Conservation (phyloP, 306 rosid species). For the Quercus suber region DNA sequence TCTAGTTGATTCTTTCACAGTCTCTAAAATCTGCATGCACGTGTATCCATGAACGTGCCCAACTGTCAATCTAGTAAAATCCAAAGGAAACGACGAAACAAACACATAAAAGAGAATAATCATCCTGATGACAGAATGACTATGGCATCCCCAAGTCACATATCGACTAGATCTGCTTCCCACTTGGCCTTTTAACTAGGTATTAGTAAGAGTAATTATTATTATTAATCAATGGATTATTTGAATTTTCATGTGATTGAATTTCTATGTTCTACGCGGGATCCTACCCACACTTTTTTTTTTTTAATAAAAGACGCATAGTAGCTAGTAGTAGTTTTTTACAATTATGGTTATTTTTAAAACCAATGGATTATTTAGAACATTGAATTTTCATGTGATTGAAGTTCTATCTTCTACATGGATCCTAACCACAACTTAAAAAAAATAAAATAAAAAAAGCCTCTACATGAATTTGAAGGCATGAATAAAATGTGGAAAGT, state of each 20-base stretch:
- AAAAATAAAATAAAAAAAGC: neutral
- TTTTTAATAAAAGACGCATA: neutral
- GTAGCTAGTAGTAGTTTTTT: neutral
- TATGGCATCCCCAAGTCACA: slow-evolving; percentile 14
- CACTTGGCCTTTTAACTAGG: slow-evolving; percentile 17
- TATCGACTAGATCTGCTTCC: slow-evolving; percentile 16
- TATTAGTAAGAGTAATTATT: neutral
- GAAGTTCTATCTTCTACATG: slow-evolving; percentile 1
- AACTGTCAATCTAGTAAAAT: slow-evolving; percentile 43
- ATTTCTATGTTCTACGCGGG: too few species aligned
- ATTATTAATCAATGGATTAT: slow-evolving; percentile 2
- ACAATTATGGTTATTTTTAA: neutral
- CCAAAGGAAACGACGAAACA: slow-evolving; percentile 59
- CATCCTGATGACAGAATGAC: slow-evolving; percentile 41
- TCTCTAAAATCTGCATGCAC: slow-evolving; percentile 38
- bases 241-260: slow-evolving; percentile 6
- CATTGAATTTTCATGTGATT: slow-evolving; percentile 10
- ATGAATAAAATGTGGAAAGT: neutral
- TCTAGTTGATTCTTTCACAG: slow-evolving; percentile 13
- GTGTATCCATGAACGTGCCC: slow-evolving; percentile 45
- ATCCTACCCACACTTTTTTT: too few species aligned
- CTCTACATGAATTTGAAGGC: neutral
- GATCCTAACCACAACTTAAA: neutral
- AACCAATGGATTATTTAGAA: neutral
- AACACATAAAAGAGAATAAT: slow-evolving; percentile 59